Evolutionary conservation across 192 early-diverging fungal genomes (phyloP), one percentile per base, ranked within the genome.

Genomic region (Geranomyces michiganensis): DNA sequence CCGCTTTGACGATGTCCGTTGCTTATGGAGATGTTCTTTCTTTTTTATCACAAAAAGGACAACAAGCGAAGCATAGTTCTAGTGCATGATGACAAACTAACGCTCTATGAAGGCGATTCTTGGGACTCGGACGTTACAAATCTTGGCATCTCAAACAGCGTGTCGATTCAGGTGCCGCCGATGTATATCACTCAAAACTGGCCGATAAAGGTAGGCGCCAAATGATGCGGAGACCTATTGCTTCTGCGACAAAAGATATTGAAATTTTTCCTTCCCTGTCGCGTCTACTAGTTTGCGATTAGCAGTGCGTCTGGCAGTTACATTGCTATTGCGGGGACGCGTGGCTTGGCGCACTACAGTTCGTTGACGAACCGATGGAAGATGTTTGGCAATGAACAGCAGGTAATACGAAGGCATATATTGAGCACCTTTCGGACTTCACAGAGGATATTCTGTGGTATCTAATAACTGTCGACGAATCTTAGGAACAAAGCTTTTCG

Each of bases 321-420:
- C 66, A 78, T 96, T 31, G 96, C 93, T 0, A 87, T 96, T 63
- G 92, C 96, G 12, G 96, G 96, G 0, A 82, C 76, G 56, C 88
- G 87, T 17, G 96, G 96, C 12, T 72, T 98, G 51, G 90, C 92
- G 1, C 89, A 91, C 67, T 92, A 92, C 65, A 93, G 87, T 75
- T 72, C 85, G 19, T 70, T 74, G 1, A 88, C 90, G 2, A 84
- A 87, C 29, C 75, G 87, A 68, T 98, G 96, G 96, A 94, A 94
- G 67, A 64, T 98, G 43, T 93, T 95, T 85, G 92, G 94, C 8
- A 94, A 92, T 73, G 91, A 92, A 76, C 81, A 81, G 62, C 82
- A 87, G 69, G 84, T 84, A 43, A 1, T 65, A 26, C 3, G 24
- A 17, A 53, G 6, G 51, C 51, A 6, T n/a, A n/a, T n/a, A n/a